Evolutionary conservation across 2,329 filamentous ascomycete species (phyloP), one percentile per base, ranked within the genome.

Genomic region (Magnaporthiopsis rhizophila): DNA sequence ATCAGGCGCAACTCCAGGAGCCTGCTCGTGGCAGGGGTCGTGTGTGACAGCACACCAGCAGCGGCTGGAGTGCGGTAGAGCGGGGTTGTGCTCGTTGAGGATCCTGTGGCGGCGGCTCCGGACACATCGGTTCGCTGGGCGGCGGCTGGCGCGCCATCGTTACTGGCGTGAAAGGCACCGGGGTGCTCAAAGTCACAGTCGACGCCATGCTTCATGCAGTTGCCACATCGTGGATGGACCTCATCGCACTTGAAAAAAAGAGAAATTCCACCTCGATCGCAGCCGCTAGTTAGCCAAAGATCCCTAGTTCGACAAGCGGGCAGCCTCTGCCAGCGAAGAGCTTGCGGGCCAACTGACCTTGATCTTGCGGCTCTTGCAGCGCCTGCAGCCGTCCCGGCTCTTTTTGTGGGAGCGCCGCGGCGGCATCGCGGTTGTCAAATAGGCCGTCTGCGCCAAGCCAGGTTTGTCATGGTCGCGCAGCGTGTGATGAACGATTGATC

Each of bases 331-430:
- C 57, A 30, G n/a, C 36, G 57, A 28, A 30, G 53, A 62, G 38
- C 38, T 7, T 9, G 18, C 9, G 5, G 57, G 30, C 2, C 13
- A n/a, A 30, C 68, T 61, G 75, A 87, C 86, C 83, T 90, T 90
- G 72, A 90, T 88, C 74, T 89, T 89, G 66, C 87, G 80, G 64
- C 80, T 78, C 76, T 89, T 90, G 75, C 87, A 90, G 65, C 84
- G 78, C 67, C 82, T 80, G 70, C 87, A 90, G 59, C 87, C 87
- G 62, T 86, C 83, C 68, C 87, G 82, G 65, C 86, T 89, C 77
- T 89, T 90, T 72, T 88, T 89, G 74, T 90, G 87, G 58, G 86
- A 87, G 72, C 86, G 80, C 71, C 86, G 79, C 36, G 86, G 86
- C 66, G 86, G 84, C 86, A 88, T 88, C 60, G 67, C 73, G 67